Base-by-base conservation (phyloP, 2,329 filamentous ascomycete species). In the Calonectria honghensis region DNA sequence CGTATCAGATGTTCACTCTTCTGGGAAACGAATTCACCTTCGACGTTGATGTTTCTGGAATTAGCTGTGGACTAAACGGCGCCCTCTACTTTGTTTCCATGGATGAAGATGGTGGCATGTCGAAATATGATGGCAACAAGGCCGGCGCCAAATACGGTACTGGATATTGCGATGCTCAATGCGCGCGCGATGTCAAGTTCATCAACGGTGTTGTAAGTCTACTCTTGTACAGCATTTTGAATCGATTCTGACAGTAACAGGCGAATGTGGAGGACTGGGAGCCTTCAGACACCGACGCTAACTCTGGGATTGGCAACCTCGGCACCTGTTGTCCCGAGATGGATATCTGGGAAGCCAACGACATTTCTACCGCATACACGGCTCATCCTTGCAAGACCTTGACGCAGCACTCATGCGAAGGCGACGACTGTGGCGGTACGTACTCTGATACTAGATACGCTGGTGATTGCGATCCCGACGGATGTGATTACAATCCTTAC, bases 11-110 rank as follows among this genome's bases (percentile, higher is more conserved):
- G 81, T 91, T 94, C 85, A 88, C 90, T 70, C 86, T 94, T 59
- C 87, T 91, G 66, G 91, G 90, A 84, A 89, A 92, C 81, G 93
- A 95, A 84, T 92, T 94, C 84, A 92, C 91, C 61, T 94, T 94
- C 73, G 92, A 94, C 68, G 92, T 94, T 35, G 93, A 95, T 80
- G 90, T 93, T 45, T 93, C 92, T 54, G 89, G 90, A 78, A 86
- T 94, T 11, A 90, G 90, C 72, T 95, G 93, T 80, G 93, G 93
- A 70, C 85, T 94, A 71, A 94, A 95, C 84, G 93, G 93, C 68
- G 93, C 93, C 59, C 85, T 94, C 57, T 94, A 94, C 85, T 90
- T 92, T 72, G 88, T 90, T 39, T 86, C 89, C 79, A 93, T 93
- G 91, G 89, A 91, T 48, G 84, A 85, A 13, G 90, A 92, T 75